phyloP scores from a whole-genome alignment of 495 filamentous ascomycete genomes.

The Hypoxylon cercidicola region DNA sequence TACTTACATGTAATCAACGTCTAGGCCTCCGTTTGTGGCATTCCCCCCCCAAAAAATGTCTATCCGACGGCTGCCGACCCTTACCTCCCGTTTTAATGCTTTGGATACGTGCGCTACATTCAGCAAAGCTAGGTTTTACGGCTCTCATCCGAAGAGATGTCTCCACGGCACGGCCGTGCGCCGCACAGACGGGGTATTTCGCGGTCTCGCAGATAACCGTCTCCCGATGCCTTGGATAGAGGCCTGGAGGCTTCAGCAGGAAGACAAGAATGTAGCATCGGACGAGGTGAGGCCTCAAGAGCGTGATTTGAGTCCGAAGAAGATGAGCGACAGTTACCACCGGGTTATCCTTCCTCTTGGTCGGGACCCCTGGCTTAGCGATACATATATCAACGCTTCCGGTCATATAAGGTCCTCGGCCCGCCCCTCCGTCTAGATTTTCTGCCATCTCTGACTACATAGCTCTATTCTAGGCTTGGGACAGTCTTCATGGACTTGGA shows the following conservation, averaged over 20 bases:
- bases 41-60: neutral
- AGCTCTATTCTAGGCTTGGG: constrained; percentile 28
- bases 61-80: constrained; percentile 11
- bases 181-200: constrained; percentile 33
- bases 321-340: constrained; percentile 55
- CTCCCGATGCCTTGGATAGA: constrained; percentile 44
- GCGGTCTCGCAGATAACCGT: constrained; percentile 24
- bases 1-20: no score
- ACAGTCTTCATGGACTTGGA: constrained; percentile 61
- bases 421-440: neutral
- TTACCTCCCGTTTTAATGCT: constrained; percentile 2
- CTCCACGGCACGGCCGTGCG: constrained; percentile 21
- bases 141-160: constrained; percentile 7
- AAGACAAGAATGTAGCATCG: constrained; percentile 30
- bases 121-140: neutral
- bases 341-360: constrained; percentile 54
- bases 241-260: constrained; percentile 39
- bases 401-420: constrained; percentile 52
- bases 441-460: constrained; percentile 13
- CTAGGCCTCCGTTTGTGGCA: no score
- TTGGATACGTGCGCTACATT: neutral
- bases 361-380: constrained; percentile 54
- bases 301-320: constrained; percentile 51
- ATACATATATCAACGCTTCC: constrained; percentile 57
- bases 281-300: constrained; percentile 25